A percentile compares a stretch with the other conserved stretches of the same genome.
These are phyloP conservation scores for Aciculosporium take DNA, from an alignment of 2,329 filamentous ascomycete genomes.

Conservation along the genomic window DNA sequence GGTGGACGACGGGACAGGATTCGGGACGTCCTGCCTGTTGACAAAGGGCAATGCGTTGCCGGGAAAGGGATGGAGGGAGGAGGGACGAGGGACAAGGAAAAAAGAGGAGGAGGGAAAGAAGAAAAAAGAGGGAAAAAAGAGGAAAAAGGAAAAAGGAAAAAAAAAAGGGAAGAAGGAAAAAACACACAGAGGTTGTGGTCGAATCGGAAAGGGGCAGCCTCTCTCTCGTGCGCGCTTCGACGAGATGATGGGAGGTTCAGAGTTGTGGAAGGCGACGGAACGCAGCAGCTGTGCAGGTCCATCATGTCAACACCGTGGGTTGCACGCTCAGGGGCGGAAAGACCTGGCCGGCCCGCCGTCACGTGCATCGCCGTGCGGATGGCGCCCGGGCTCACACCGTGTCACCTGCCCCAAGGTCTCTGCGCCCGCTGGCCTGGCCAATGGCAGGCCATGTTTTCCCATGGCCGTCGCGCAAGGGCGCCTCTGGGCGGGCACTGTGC, in stretches of 20 bases:
- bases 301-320: constrained; percentile 86
- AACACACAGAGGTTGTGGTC: background rate
- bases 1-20: background rate
- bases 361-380: too few species aligned
- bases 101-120: background rate
- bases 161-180: background rate
- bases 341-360: too few species aligned
- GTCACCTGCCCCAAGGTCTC: too few species aligned
- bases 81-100: background rate
- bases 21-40: background rate
- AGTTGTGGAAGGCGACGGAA: constrained; percentile 1
- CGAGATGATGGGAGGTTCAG: constrained; percentile 1
- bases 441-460: too few species aligned
- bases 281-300: background rate
- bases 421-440: too few species aligned
- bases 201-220: background rate
- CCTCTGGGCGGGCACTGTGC: too few species aligned
- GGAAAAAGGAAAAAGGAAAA: background rate
- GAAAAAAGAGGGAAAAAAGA: background rate
- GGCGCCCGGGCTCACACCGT: too few species aligned
- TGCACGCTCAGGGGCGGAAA: constrained; percentile 76
- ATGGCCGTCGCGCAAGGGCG: too few species aligned
- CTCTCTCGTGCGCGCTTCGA: too few species aligned
- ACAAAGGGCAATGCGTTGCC: background rate
- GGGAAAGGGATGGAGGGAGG: background rate